Percentiles rank a stretch among this genome's conserved stretches.
Evolutionary conservation across 257 asterid species (phyloP).

Genomic region (Plectranthus barbatus): DNA sequence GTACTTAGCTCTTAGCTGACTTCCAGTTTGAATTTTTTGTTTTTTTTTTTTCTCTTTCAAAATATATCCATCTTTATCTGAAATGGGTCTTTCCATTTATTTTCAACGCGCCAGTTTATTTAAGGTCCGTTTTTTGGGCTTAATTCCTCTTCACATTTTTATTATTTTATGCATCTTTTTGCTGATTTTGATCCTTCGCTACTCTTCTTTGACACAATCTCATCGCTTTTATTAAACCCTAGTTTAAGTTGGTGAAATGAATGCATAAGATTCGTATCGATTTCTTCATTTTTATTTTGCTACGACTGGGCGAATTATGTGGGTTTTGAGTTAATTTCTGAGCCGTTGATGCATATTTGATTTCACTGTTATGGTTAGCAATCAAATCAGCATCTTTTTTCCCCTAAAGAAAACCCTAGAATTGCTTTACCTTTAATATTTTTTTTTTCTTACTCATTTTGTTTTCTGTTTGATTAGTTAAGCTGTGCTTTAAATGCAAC

Average conservation of each 20-base stretch:
- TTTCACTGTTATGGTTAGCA: slow-evolving; percentile 7
- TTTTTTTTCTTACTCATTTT: neutral
- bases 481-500: neutral
- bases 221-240: slow-evolving; percentile 41
- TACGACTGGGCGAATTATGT: slow-evolving; percentile 2
- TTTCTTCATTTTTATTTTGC: neutral
- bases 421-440: slow-evolving; percentile 10
- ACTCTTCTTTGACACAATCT: neutral
- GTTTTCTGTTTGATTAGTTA: slow-evolving; percentile 2
- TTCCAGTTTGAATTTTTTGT: slow-evolving; percentile 16
- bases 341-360: slow-evolving; percentile 7
- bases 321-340: slow-evolving; percentile 16
- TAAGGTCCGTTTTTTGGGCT: slow-evolving; percentile 13
- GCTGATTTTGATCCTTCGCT: neutral
- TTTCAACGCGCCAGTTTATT: slow-evolving; percentile 21
- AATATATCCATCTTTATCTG: slow-evolving; percentile 16
- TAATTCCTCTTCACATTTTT: slow-evolving; percentile 6
- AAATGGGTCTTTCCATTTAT: slow-evolving; percentile 25
- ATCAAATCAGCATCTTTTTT: slow-evolving; percentile 6
- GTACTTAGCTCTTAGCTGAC: slow-evolving; percentile 16
- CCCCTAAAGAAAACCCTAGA: slow-evolving; percentile 41
- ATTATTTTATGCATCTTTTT: slow-evolving; percentile 16
- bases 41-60: neutral
- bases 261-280: neutral
- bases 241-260: slow-evolving; percentile 14